phyloP scores from a whole-genome alignment of 2,329 filamentous ascomycete species.

The Rasamsonia emersonii region DNA sequence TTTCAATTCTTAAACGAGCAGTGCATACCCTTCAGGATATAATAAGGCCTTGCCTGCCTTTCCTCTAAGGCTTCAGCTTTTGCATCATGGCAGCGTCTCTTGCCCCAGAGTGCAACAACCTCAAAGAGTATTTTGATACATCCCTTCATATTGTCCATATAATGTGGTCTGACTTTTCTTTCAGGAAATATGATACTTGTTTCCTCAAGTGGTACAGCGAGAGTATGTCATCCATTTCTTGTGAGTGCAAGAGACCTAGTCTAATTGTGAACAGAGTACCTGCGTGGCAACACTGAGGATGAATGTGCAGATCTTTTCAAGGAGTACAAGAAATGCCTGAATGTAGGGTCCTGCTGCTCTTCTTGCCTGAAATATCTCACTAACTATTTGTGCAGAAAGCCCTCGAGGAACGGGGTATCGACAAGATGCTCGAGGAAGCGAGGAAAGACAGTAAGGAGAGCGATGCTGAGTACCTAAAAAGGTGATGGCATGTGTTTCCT shows the following conservation, averaged over 20 bases:
- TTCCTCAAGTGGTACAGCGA: slow-evolving; percentile 99
- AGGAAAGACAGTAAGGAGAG: slow-evolving; percentile 82
- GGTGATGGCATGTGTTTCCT: slow-evolving; percentile 8
- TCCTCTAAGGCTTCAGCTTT: no score
- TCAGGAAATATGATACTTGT: slow-evolving; percentile 87
- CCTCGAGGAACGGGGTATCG: slow-evolving; percentile 80
- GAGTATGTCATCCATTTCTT: slow-evolving; percentile 47
- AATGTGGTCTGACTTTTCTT: slow-evolving; percentile 9
- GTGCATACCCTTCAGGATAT: no score
- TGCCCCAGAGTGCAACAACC: slow-evolving; percentile 87
- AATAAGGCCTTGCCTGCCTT: no score
- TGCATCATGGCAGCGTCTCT: slow-evolving; percentile 87
- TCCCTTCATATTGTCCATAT: slow-evolving; percentile 4
- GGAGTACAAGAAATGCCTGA: slow-evolving; percentile 78
- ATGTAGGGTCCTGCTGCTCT: slow-evolving; percentile 46
- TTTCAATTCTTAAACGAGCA: no score
- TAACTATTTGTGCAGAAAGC: slow-evolving; percentile 51
- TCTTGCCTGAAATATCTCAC: neutral
- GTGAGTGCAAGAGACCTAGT: slow-evolving; percentile 6
- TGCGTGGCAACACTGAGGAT: slow-evolving; percentile 74
- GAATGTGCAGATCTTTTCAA: slow-evolving; percentile 83
- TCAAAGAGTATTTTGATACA: slow-evolving; percentile 69
- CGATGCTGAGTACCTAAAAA: slow-evolving; percentile 58
- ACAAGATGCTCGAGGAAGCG: slow-evolving; percentile 84
- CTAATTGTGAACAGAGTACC: slow-evolving; percentile 59